These are phyloP conservation scores for Pelargonium myrrhifolium DNA, from an alignment of 441 rosid species.

Conservation along the genomic window DNA sequence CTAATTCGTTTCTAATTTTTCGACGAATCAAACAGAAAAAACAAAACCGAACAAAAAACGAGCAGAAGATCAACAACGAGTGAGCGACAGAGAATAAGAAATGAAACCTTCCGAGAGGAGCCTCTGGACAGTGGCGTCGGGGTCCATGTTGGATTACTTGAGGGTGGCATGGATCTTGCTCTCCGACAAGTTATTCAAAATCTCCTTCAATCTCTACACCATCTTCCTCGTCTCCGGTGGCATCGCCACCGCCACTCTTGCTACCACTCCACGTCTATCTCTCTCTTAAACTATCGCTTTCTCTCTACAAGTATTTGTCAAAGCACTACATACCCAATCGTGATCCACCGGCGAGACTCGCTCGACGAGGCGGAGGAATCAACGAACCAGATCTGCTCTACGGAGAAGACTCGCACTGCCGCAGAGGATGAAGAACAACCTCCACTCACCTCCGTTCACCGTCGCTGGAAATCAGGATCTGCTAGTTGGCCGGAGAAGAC, in stretches of 20 bases:
- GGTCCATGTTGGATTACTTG: slow-evolving; percentile 52
- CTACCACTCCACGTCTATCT: slow-evolving; percentile 28
- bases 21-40: slow-evolving; percentile 6
- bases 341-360: too few relatives aligned
- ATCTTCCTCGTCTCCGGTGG: slow-evolving; percentile 23
- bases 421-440: too few relatives aligned
- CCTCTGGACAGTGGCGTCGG: slow-evolving; percentile 47
- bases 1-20: neutral
- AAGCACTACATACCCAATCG: too few relatives aligned
- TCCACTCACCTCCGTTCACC: too few relatives aligned
- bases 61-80: too few relatives aligned
- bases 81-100: too few relatives aligned
- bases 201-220: slow-evolving; percentile 39
- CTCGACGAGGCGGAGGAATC: too few relatives aligned
- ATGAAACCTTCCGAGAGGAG: slow-evolving; percentile 52
- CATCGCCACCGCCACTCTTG: slow-evolving; percentile 17
- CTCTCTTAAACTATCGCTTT: slow-evolving; percentile 16
- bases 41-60: neutral
- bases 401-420: too few relatives aligned
- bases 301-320: too few relatives aligned
- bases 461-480: too few relatives aligned
- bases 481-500: too few relatives aligned
- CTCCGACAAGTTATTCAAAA: slow-evolving; percentile 33
- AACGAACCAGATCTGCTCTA: too few relatives aligned
- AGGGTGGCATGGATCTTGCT: slow-evolving; percentile 46